phyloP scores from a whole-genome alignment of 352 stramenopile genomes.

The Phytophthora quininea region DNA sequence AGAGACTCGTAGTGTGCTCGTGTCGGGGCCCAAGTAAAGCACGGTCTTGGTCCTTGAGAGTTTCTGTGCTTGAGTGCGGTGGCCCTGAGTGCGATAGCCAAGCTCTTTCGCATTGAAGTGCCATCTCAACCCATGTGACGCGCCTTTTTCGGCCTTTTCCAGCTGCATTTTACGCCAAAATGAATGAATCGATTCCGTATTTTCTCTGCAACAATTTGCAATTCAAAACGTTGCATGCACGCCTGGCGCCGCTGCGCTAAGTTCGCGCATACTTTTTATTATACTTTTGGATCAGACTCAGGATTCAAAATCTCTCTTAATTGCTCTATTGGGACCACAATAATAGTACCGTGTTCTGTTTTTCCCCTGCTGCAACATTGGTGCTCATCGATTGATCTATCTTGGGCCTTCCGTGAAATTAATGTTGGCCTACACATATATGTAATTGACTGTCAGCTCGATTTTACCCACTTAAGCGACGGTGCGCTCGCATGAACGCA shows the following conservation, averaged over 20 bases:
- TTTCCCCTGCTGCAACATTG: too few relatives aligned
- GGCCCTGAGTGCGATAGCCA: not conserved
- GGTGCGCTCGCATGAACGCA: too few relatives aligned
- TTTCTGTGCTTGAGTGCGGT: not conserved
- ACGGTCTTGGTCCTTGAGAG: not conserved
- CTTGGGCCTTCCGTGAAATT: too few relatives aligned
- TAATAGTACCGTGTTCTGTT: too few relatives aligned
- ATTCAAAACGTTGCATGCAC: not conserved
- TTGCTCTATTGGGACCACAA: not conserved
- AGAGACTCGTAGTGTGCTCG: not conserved
- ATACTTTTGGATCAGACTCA: constrained; percentile 2
- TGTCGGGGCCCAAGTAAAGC: not conserved
- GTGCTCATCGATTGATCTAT: too few relatives aligned
- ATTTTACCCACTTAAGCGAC: too few relatives aligned
- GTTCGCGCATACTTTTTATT: constrained; percentile 4
- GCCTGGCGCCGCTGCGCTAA: constrained; percentile 2
- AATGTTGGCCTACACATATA: too few relatives aligned
- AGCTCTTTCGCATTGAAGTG: not conserved
- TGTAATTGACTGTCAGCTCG: too few relatives aligned
- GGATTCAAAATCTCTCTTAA: constrained; percentile 1
- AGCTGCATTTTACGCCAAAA: not conserved
- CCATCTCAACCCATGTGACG: not conserved
- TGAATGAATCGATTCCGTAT: constrained; percentile 6
- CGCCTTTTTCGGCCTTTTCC: not conserved
- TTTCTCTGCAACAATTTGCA: constrained; percentile 1